phyloP scores from a whole-genome alignment of 352 stramenopile genomes.

The Phytophthora fragariaefolia region DNA sequence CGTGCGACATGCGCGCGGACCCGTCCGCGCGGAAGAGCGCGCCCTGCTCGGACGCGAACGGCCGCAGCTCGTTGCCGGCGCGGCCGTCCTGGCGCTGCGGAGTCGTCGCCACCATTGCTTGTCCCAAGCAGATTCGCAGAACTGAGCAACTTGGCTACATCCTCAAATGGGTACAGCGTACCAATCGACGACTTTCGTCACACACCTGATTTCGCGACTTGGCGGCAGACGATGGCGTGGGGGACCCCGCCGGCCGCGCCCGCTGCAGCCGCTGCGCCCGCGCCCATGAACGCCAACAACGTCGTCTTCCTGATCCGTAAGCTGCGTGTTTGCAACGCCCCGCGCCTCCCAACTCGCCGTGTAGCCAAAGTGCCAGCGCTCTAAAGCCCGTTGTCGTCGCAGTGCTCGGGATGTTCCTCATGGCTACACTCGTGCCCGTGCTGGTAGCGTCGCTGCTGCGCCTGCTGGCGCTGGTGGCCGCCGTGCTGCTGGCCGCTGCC shows the following conservation, averaged over 20 bases:
- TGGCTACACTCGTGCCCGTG: conserved; percentile 63
- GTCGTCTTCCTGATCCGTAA: conserved; percentile 75
- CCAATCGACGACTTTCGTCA: too few species aligned
- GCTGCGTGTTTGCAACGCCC: conserved; percentile 9
- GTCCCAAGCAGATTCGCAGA: conserved; percentile 2
- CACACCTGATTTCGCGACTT: too few species aligned
- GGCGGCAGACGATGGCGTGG: conserved; percentile 25
- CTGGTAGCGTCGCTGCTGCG: conserved; percentile 57
- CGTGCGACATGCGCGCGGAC: conserved; percentile 80
- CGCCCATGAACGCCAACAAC: conserved; percentile 62
- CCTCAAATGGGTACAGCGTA: conserved; percentile 23
- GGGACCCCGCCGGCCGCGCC: conserved; percentile 17
- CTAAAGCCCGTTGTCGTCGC: conserved; percentile 7
- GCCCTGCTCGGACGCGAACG: conserved; percentile 77
- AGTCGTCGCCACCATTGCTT: conserved; percentile 52
- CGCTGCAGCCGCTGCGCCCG: conserved; percentile 17
- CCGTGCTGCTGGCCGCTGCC: conserved; percentile 38
- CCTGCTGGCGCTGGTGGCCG: conserved; percentile 38
- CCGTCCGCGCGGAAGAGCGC: conserved; percentile 82
- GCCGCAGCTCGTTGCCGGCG: conserved; percentile 76
- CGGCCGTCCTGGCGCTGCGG: conserved; percentile 67
- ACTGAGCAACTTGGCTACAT: conserved; percentile 17
- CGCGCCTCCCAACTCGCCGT: conserved; percentile 4
- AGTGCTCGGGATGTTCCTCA: conserved; percentile 81
- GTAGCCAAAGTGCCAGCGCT: conserved; percentile 5